Percentiles rank a stretch among this genome's conserved stretches.
phyloP scores from a whole-genome alignment of 2,329 filamentous ascomycete species.

The Fusarium buxicola region DNA sequence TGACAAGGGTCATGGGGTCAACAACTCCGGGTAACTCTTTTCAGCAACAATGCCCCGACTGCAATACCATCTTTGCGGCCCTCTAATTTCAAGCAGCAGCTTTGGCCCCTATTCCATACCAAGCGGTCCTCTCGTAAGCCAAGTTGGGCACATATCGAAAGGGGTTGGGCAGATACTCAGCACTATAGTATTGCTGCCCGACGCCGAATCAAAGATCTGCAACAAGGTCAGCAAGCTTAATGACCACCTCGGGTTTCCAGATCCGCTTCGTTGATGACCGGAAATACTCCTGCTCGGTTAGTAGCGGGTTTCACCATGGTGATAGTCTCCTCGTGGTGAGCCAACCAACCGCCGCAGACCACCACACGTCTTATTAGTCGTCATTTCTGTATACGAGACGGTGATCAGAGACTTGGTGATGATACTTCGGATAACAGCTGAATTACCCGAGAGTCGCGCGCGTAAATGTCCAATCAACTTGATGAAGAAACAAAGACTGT shows the following conservation, averaged over 20 bases:
- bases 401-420: slow-evolving; percentile 20
- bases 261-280: slow-evolving; percentile 12
- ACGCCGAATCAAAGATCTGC: slow-evolving; percentile 29
- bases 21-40: too few relatives aligned
- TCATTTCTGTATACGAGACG: slow-evolving; percentile 3
- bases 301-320: slow-evolving; percentile 29
- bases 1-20: too few relatives aligned
- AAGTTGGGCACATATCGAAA: slow-evolving; percentile 14
- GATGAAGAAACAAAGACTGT: background rate
- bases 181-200: background rate
- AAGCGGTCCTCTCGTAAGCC: slow-evolving; percentile 9
- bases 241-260: slow-evolving; percentile 13
- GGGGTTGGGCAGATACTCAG: slow-evolving; percentile 9
- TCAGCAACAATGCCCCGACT: too few relatives aligned
- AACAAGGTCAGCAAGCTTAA: slow-evolving; percentile 1
- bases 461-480: slow-evolving; percentile 15
- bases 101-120: too few relatives aligned
- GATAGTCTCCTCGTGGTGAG: slow-evolving; percentile 21
- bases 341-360: slow-evolving; percentile 20
- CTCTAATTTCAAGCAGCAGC: too few relatives aligned
- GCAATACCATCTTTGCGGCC: too few relatives aligned
- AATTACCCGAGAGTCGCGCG: slow-evolving; percentile 32
- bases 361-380: background rate
- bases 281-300: slow-evolving; percentile 5
- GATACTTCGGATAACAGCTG: slow-evolving; percentile 33